Evolutionary conservation across 2,329 filamentous ascomycete genomes (phyloP), one percentile per base, ranked within the genome.

Genomic region (Aspergillus carbonarius): DNA sequence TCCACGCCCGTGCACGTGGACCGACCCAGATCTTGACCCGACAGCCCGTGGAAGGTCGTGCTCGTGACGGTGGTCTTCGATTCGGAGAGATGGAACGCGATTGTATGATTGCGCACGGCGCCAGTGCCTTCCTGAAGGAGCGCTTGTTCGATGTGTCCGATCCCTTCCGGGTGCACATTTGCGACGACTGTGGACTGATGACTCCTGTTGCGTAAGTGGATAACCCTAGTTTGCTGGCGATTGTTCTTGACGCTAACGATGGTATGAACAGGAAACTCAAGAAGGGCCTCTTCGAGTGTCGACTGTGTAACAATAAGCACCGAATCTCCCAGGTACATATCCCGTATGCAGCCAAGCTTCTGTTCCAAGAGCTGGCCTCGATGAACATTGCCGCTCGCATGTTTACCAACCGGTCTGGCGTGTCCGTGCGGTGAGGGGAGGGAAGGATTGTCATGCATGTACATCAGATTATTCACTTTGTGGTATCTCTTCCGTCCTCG

Each of bases 1-100:
- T 99, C 69, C 95, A 99, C 79, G 96, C 95, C n/a, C 90, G 96
- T 78, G 95, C 96, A 13, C 89, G 95, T 74, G 95, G 96, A 35
- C 95, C 95, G 0, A 91, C 96, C 20, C 95, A 99, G 79, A 99
- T 99, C 71, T 86, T 99, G 80, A 99, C 95, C 2, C 85, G 96
- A 58, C 95, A 99, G 77, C 95, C 95, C 17, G 95, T 99, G 13
- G 95, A 99, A 79, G 95, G 95, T 89, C 91, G 96, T 86, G 95
- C 95, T 3, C 84, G 96, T 78, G 96, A 99, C 74, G 95, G 95
- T 84, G 95, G 95, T 82, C 85, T 99, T 46, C 93, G 96, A 74
- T 99, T 99, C 86, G 95, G 95, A 88, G 95, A 99, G 83, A 99
- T 99, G 95, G 96, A 99, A 79, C 93, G 96, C 81, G 96, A 99